Base-by-base conservation (phyloP, 371 early-diverging fungal species). In the Mortierella sp. region DNA sequence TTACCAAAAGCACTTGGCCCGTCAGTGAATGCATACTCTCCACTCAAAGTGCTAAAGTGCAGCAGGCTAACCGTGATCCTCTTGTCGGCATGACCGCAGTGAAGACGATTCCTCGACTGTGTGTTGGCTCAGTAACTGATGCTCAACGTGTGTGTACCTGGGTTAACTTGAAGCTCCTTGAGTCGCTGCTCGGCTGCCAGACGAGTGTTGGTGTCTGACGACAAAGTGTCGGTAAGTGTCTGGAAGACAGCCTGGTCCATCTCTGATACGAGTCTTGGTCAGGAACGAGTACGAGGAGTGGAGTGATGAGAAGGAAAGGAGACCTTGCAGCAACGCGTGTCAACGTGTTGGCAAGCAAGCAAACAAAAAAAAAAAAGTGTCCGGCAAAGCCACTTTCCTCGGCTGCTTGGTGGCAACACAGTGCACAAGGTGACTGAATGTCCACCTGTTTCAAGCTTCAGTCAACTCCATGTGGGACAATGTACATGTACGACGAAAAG, bases 171-270 rank as follows among this genome's bases (percentile, higher is more conserved):
- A 21, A 95, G 82, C 49, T 87, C 90, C 76, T 89, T 88, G 46
- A 94, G 82, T 43, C 81, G 80, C 50, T 82, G 78, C 79, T 95
- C 95, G 28, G 92, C 93, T 51, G 85, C 79, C 51, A 82, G 81
- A 38, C 94, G 91, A 56, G 84, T 82, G 55, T 85, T 81, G 13
- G 86, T 80, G 59, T 94, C 91, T 13, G 87, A 81, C 50, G 91
- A 84, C 53, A 93, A 83, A 3, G 89, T 89, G 48, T 84, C 80
- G 67, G 90, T 82, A 50, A 95, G 82, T 8, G 87, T 87, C 67
- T 90, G 90, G 63, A 87, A 92, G 34, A 91, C 87, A 31, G 85
- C 83, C 73, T 86, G 88, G 74, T 93, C 92, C 92, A 91, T 93
- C 59, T 43, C 56, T 59, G 50, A 45, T 45, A 41, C 24, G 2